Evolutionary conservation across 148 eudicot species (phyloP), one percentile per base, ranked within the genome.

Genomic region (Dysphania ambrosioides): DNA sequence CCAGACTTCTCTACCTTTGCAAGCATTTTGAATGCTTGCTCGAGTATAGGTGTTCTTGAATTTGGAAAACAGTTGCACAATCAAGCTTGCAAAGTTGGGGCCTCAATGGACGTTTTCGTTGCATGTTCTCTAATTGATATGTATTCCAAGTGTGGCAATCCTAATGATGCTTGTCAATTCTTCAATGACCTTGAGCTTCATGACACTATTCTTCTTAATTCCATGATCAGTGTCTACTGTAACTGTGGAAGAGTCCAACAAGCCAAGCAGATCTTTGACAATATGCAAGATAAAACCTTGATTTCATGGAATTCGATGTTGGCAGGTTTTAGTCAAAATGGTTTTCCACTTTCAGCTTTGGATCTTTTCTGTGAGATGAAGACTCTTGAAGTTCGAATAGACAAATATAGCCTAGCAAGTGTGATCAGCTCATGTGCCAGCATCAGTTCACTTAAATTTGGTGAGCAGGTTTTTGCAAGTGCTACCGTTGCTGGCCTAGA

Each of bases 301-400:
- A 92, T 95, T 63, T 86, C 99, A 1, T 95, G 99, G 99, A 95
- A 95, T 75, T 87, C 97, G 1, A 89, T 95, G 89, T 66, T 95
- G 35, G 87, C 85, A 26, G 94, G 97, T 30, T 76, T 88, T 75
- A 86, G 87, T 75, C 97, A 92, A 81, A 95, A 95, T 72, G 88
- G 97, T 66, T 80, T 56, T 82, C 83, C 94, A 68, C 41, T 72
- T 27, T 86, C 83, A 80, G 86, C 99, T 56, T 57, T 92, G 55
- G 75, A 86, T 72, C 71, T 88, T 40, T 95, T 95, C 73, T 68
- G 79, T 29, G 66, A 85, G 64, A 90, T 95, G 94, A 90, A 92
- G 67, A 75, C 18, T 69, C 79, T 70, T 62, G 80, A 66, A 73
- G 65, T 95, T 60, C 77, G 72, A 60, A 84, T 80, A 68, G 99